Evolutionary conservation across 305 asterid genomes (phyloP).

Genomic region (Fraxinus velutina): DNA sequence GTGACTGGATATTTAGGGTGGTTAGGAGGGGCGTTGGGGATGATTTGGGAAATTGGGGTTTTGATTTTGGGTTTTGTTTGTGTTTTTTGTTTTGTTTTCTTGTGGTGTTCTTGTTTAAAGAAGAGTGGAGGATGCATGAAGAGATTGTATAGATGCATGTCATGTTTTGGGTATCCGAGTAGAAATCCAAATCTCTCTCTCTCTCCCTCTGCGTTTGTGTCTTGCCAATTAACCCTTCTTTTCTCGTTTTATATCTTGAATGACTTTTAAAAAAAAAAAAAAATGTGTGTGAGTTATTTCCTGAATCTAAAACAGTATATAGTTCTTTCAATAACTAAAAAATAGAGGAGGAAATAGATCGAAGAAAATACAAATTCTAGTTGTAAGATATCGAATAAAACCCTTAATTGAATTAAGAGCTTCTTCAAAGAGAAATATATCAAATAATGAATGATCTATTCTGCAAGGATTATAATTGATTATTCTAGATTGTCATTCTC

Average conservation of each 20-base stretch:
- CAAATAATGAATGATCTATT: background rate
- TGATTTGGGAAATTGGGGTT: slow-evolving; percentile 44
- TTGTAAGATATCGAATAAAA: background rate
- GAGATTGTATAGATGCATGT: background rate
- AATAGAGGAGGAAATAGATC: background rate
- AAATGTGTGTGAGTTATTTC: background rate
- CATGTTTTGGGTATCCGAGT: background rate
- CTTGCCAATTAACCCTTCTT: background rate
- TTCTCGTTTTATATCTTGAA: background rate
- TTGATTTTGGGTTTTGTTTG: slow-evolving; percentile 27
- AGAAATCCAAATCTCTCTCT: background rate
- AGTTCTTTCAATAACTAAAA: background rate
- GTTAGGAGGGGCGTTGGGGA: slow-evolving; percentile 52
- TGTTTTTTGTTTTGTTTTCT: slow-evolving; percentile 32
- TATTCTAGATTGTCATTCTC: background rate
- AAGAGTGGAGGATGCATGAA: slow-evolving; percentile 11
- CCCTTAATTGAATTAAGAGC: background rate
- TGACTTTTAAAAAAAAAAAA: background rate
- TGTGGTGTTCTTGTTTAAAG: slow-evolving; percentile 15
- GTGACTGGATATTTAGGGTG: slow-evolving; percentile 34
- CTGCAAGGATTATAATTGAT: background rate
- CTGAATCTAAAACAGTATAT: too few relatives aligned
- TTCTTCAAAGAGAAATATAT: background rate
- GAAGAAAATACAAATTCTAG: background rate
- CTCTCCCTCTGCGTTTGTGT: background rate